Evolutionary conservation across 2,329 filamentous ascomycete species (phyloP).

Genomic region (Penicillium hordei): DNA sequence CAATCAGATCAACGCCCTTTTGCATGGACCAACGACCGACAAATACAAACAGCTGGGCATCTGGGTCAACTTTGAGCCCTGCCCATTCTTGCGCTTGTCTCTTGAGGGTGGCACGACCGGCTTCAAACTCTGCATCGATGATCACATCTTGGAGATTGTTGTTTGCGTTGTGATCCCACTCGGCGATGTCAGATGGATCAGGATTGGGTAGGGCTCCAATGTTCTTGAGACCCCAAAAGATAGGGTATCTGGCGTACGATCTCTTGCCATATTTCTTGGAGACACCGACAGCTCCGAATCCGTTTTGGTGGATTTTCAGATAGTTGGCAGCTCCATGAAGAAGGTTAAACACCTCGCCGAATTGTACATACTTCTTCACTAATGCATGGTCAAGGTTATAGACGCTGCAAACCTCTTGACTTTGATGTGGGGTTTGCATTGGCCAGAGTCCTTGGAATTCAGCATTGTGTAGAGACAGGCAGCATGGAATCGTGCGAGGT

Average conservation of each 20-base stretch:
- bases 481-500: conserved; percentile 61
- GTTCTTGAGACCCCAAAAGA: conserved; percentile 66
- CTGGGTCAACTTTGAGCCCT: conserved; percentile 60
- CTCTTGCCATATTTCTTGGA: conserved; percentile 68
- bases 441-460: conserved; percentile 70
- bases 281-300: conserved; percentile 67
- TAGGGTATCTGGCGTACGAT: conserved; percentile 65
- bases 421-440: conserved; percentile 61
- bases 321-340: conserved; percentile 66
- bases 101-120: conserved; percentile 54
- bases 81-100: conserved; percentile 68
- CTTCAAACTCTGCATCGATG: conserved; percentile 58
- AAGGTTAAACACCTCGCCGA: conserved; percentile 68
- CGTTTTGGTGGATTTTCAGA: conserved; percentile 64
- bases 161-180: conserved; percentile 58
- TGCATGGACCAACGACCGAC: conserved; percentile 69
- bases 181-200: conserved; percentile 63
- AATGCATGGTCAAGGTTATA: conserved; percentile 66
- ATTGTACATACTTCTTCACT: conserved; percentile 63
- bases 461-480: conserved; percentile 66
- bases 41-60: conserved; percentile 66
- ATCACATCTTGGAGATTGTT: conserved; percentile 55
- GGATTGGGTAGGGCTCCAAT: conserved; percentile 65
- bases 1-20: conserved; percentile 67
- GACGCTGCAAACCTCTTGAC: conserved; percentile 62